Percentiles rank a stretch among this genome's conserved stretches.
These are phyloP conservation scores for Gaeumannomyces tritici DNA, from an alignment of 2,329 filamentous ascomycete species.

Conservation along the genomic window DNA sequence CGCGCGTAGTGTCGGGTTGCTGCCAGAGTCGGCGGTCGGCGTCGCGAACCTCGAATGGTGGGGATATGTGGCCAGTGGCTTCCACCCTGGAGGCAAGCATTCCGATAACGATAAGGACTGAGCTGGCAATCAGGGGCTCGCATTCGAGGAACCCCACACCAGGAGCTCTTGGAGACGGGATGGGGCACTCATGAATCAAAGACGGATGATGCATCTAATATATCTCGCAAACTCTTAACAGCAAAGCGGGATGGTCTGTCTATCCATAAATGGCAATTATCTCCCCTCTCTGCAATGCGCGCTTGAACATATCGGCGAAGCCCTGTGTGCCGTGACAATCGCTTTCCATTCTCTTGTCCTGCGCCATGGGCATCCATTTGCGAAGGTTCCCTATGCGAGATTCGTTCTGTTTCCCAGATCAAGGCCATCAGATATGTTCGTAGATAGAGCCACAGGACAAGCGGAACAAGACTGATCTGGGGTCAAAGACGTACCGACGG, in stretches of 20 bases:
- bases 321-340: constrained; percentile 41
- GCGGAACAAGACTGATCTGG: background rate
- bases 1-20: background rate
- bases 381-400: constrained; percentile 56
- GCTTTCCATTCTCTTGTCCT: constrained; percentile 42
- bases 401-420: constrained; percentile 32
- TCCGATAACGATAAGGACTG: background rate
- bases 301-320: constrained; percentile 43
- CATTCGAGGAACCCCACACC: background rate
- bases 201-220: background rate
- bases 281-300: constrained; percentile 26
- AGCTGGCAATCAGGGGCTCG: background rate
- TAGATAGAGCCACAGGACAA: background rate
- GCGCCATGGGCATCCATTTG: constrained; percentile 50
- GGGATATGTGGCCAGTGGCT: background rate
- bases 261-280: constrained; percentile 1
- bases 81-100: background rate
- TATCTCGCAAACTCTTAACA: background rate
- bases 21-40: background rate
- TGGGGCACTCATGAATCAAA: background rate
- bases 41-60: background rate
- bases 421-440: background rate
- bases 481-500: constrained; percentile 45
- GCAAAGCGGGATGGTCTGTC: background rate
- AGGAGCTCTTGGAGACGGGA: background rate